These are phyloP conservation scores for Favolaschia claudopus DNA, from an alignment of 768 basidiomycete species.

Conservation along the genomic window DNA sequence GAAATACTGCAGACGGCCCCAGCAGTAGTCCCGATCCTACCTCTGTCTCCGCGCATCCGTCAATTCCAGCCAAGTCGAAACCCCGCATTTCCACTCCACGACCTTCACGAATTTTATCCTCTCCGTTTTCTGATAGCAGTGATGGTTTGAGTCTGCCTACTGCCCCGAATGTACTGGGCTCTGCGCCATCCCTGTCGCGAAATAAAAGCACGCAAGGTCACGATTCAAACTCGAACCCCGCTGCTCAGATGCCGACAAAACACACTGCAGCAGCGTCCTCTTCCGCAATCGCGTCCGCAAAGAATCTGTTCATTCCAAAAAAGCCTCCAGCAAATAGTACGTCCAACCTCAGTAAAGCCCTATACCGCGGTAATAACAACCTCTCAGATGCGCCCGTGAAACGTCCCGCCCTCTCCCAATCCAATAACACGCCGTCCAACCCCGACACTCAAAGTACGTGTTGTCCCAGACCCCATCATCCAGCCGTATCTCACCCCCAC, in stretches of 20 bases:
- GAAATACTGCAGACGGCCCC: background rate
- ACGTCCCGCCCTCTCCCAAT: slow-evolving; percentile 11
- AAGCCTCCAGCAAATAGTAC: background rate
- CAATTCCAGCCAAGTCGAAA: too few species aligned
- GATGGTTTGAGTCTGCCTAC: too few species aligned
- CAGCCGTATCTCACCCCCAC: background rate
- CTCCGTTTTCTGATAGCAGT: too few species aligned
- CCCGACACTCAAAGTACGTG: background rate
- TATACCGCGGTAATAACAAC: background rate
- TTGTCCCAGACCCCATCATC: background rate
- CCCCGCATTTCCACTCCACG: too few species aligned
- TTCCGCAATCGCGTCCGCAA: background rate
- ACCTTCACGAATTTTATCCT: too few species aligned
- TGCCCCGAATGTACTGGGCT: too few species aligned
- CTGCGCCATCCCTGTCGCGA: too few species aligned
- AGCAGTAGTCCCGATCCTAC: background rate
- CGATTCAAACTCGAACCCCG: too few species aligned
- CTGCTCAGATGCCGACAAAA: too few species aligned
- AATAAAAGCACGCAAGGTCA: too few species aligned
- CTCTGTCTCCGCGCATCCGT: too few species aligned
- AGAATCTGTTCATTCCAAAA: background rate
- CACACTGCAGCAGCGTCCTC: too few species aligned
- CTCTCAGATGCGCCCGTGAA: background rate
- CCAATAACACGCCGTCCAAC: background rate
- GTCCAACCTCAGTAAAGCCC: background rate